Evolutionary conservation across 2,329 filamentous ascomycete species (phyloP), one percentile per base, ranked within the genome.

Genomic region (Diaporthe sp.): DNA sequence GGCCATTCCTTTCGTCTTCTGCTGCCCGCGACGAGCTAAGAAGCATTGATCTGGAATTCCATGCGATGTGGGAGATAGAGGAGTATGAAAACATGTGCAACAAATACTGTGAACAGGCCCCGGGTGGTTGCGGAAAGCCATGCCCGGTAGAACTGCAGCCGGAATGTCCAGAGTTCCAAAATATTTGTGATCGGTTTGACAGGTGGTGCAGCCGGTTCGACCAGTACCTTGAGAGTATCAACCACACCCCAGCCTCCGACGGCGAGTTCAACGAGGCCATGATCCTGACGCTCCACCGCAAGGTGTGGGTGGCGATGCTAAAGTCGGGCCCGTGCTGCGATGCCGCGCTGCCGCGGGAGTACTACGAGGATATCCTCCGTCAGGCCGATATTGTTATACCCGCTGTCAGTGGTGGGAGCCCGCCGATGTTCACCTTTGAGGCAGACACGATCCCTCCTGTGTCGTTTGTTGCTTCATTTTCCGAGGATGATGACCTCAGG

Each of bases 181-280:
- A 15, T 2, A 9, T 65, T 30, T 50, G 61, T 17, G 61, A 50
- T 8, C 42, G 61, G 10, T 65, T 50, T 4, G 61, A 47, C 3
- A 50, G 27, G 4, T 65, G 61, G 61, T 12, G 19, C 13, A 35
- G 27, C 19, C 61, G 61, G 12, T 50, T 65, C 42, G 42, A 65
- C 30, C 61, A 50, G 30, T 65, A 65, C 42, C 42, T 65, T 2
- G 61, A 65, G 42, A 65, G 61, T 27, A 47, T 50, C 61, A 65
- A 65, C 17, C 42, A 65, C 27, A 65, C 42, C 19, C 61, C 61
- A 9, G 61, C 39, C 27, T 50, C 61, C 2, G 61, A 50, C 19
- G 61, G 17, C 27, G 61, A 65, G 42, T 65, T 65, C 42, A 65
- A 65, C 27, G 61, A 65, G 61, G 61, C 61, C 9, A 65, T 65